phyloP scores from a whole-genome alignment of 768 basidiomycete genomes.

The Tricholoma sp. region DNA sequence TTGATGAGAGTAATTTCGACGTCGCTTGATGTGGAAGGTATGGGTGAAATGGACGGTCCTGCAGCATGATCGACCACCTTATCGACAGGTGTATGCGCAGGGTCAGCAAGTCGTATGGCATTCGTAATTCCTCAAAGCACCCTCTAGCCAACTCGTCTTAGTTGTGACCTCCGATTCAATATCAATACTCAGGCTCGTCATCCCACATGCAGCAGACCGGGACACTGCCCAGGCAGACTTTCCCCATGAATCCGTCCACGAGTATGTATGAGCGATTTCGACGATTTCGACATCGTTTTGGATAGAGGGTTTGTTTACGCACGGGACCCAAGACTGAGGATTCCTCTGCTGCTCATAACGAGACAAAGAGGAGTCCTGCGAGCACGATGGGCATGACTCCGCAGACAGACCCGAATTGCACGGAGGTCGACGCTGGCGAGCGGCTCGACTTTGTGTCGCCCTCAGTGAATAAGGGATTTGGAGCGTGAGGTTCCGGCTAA shows the following conservation, averaged over 20 bases:
- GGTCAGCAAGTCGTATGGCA: conserved; percentile 41
- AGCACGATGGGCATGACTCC: conserved; percentile 49
- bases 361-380: conserved; percentile 10
- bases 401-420: conserved; percentile 60
- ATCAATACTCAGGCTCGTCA: conserved; percentile 11
- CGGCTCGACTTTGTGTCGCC: conserved; percentile 21
- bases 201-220: conserved; percentile 26
- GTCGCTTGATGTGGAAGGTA: conserved; percentile 26
- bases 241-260: conserved; percentile 39
- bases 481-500: conserved; percentile 56
- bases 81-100: conserved; percentile 29
- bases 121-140: conserved; percentile 33
- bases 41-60: conserved; percentile 10
- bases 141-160: conserved; percentile 29
- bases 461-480: conserved; percentile 45
- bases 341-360: conserved; percentile 12
- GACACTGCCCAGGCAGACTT: conserved; percentile 37
- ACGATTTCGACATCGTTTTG: conserved; percentile 30
- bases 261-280: conserved; percentile 32
- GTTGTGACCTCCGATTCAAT: conserved; percentile 13
- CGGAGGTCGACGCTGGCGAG: conserved; percentile 52
- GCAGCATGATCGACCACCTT: conserved; percentile 6
- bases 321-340: conserved; percentile 20
- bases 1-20: neutral
- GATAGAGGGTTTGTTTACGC: conserved; percentile 32